Evolutionary conservation across 2,329 filamentous ascomycete species (phyloP), one percentile per base, ranked within the genome.

Genomic region (Xylaria sp.): DNA sequence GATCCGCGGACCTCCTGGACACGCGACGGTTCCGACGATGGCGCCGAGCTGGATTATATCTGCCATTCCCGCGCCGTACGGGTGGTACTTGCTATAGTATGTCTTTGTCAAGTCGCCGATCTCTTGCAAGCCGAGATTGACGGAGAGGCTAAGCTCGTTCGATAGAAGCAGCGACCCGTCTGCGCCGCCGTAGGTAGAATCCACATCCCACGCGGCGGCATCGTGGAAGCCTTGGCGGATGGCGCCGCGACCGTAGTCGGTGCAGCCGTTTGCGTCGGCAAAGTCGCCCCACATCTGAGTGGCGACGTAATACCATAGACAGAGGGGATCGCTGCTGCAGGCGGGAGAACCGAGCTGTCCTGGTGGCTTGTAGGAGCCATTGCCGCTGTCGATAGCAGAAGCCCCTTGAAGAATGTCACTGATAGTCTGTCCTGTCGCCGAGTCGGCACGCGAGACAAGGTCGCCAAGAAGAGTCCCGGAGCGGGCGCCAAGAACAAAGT

Each of bases 31-130:
- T 4, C 83, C 85, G 48, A 84, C 79, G 57, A 78, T 80, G 76
- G 79, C 81, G 2, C 81, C 84, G 59, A 86, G 83, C 74, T 87
- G 84, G 48, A 87, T 83, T 23, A 88, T 77, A 75, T 89, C 86
- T 20, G 86, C 86, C 70, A 85, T 84, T 11, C 81, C 79, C n/a
- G 87, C 80, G 17, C 74, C 76, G 66, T 79, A 76, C 5, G 68
- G 63, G 13, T 79, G 76, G 67, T 81, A 83, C 64, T 81, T 79
- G 23, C 73, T 67, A 61, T 81, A 81, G 72, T 85, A 80, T 1
- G 69, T 66, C 44, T 77, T 75, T 3, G 83, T 79, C 28, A 80
- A 74, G 3, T 66, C 68, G 6, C 80, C 81, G 48, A 85, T 83
- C 7, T 73, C 76, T 64, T 80, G 74, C 4, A 88, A 78, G 0